Percentiles rank a stretch among this genome's conserved stretches.
phyloP scores from a whole-genome alignment of 2,329 filamentous ascomycete species.

The Claviceps digitariae region DNA sequence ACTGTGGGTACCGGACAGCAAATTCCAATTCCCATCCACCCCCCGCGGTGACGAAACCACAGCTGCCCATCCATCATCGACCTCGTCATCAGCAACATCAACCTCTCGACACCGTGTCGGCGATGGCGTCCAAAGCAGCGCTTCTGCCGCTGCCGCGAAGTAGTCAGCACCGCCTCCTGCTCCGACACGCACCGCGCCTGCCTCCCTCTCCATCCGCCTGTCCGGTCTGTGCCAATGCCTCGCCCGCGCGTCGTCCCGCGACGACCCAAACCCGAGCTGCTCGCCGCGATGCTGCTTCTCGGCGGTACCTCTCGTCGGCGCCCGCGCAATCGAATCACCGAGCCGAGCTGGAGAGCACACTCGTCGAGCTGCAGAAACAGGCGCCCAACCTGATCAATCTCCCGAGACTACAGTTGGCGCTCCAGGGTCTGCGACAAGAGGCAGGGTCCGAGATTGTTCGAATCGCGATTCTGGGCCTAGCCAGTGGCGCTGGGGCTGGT shows the following conservation, averaged over 20 bases:
- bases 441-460: constrained; percentile 44
- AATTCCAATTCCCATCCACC: too few species aligned
- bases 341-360: constrained; percentile 42
- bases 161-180: constrained; percentile 15
- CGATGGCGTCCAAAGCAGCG: constrained; percentile 19
- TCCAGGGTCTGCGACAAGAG: constrained; percentile 46
- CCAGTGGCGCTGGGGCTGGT: constrained; percentile 22
- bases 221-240: constrained; percentile 18
- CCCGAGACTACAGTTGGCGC: constrained; percentile 57
- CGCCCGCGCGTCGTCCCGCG: constrained; percentile 9
- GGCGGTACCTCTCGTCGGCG: constrained; percentile 16
- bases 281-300: constrained; percentile 10
- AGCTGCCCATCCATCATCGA: too few species aligned
- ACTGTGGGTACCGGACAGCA: too few species aligned
- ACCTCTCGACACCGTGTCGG: constrained; percentile 4
- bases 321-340: constrained; percentile 21
- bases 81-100: neutral
- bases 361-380: constrained; percentile 47
- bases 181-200: constrained; percentile 7
- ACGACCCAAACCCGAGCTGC: constrained; percentile 8
- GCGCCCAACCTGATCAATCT: constrained; percentile 51
- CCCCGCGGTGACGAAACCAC: too few species aligned
- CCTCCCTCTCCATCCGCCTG: constrained; percentile 14
- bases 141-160: constrained; percentile 16
- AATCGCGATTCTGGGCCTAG: constrained; percentile 42